Evolutionary conservation across 139 green algal species (phyloP).

Genomic region (Chlamydomonas eustigma): DNA sequence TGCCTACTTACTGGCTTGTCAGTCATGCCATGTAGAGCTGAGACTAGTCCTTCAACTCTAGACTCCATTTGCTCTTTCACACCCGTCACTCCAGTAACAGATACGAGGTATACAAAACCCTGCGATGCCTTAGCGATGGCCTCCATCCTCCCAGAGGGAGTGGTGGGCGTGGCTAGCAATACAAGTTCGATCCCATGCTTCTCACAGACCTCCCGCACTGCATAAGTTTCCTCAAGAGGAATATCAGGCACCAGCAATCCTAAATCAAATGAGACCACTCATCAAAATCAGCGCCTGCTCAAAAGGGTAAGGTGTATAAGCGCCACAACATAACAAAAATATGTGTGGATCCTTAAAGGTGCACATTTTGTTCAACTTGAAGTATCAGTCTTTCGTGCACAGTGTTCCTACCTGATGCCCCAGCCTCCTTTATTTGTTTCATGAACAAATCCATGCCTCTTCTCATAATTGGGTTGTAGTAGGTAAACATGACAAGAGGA

Average conservation of each 20-base stretch:
- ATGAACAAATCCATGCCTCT: conserved; percentile 84
- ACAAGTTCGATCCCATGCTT: conserved; percentile 83
- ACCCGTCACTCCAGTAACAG: conserved; percentile 88
- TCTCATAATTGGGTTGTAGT: conserved; percentile 98
- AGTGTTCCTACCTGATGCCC: conserved; percentile 67
- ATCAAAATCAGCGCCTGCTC: too few species aligned
- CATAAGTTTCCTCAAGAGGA: conserved; percentile 92
- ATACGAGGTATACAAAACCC: conserved; percentile 98
- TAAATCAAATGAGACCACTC: too few species aligned
- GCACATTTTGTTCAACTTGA: too few species aligned
- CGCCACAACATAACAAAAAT: too few species aligned
- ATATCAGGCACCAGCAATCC: conserved; percentile 96
- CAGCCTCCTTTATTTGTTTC: conserved; percentile 74
- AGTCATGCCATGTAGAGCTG: conserved; percentile 64
- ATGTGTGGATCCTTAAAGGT: too few species aligned
- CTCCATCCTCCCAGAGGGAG: conserved; percentile 59
- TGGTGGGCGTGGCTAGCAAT: conserved; percentile 86
- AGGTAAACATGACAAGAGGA: conserved; percentile 95
- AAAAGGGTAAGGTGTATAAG: too few species aligned
- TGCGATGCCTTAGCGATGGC: conserved; percentile 71
- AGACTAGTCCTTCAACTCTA: conserved; percentile 80
- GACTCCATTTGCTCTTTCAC: conserved; percentile 53
- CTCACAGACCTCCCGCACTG: conserved; percentile 54
- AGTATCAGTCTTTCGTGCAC: too few species aligned
- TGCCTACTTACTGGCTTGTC: conserved; percentile 82